phyloP scores from a whole-genome alignment of 2,329 filamentous ascomycete species.

The Trichoderma endophyticum region DNA sequence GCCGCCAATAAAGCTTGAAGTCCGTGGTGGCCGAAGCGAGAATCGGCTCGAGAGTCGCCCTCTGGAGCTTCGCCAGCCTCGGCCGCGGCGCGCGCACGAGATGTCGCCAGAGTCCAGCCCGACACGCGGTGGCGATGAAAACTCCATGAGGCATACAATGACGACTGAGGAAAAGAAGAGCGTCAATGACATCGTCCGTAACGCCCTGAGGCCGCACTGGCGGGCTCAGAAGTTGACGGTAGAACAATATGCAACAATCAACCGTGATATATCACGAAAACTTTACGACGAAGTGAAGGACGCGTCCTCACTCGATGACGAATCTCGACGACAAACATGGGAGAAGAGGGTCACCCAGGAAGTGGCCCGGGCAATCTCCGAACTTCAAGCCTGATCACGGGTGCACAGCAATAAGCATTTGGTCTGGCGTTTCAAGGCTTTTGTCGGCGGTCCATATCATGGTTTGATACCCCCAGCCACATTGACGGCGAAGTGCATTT shows the following conservation, averaged over 20 bases:
- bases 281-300: slow-evolving; percentile 70
- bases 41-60: slow-evolving; percentile 31
- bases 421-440: slow-evolving; percentile 20
- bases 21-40: slow-evolving; percentile 23
- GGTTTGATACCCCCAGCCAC: slow-evolving; percentile 21
- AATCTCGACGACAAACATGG: slow-evolving; percentile 65
- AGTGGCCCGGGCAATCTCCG: slow-evolving; percentile 70
- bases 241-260: slow-evolving; percentile 90
- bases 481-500: slow-evolving; percentile 18
- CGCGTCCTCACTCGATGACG: slow-evolving; percentile 58
- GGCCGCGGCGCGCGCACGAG: slow-evolving; percentile 46
- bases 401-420: slow-evolving; percentile 18
- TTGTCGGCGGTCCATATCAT: slow-evolving; percentile 20
- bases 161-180: slow-evolving; percentile 82
- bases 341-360: slow-evolving; percentile 75
- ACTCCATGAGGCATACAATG: slow-evolving; percentile 58
- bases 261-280: slow-evolving; percentile 81
- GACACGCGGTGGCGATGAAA: slow-evolving; percentile 50
- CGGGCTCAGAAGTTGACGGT: slow-evolving; percentile 74
- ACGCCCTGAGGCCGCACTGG: slow-evolving; percentile 79
- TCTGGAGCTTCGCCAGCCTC: slow-evolving; percentile 52
- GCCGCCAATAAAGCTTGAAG: slow-evolving; percentile 27
- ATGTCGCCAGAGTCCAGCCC: slow-evolving; percentile 25
- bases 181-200: slow-evolving; percentile 83
- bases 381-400: slow-evolving; percentile 46